Evolutionary conservation across 208 protist species (phyloP).

Genomic region (Acanthamoeba culbertsoni): DNA sequence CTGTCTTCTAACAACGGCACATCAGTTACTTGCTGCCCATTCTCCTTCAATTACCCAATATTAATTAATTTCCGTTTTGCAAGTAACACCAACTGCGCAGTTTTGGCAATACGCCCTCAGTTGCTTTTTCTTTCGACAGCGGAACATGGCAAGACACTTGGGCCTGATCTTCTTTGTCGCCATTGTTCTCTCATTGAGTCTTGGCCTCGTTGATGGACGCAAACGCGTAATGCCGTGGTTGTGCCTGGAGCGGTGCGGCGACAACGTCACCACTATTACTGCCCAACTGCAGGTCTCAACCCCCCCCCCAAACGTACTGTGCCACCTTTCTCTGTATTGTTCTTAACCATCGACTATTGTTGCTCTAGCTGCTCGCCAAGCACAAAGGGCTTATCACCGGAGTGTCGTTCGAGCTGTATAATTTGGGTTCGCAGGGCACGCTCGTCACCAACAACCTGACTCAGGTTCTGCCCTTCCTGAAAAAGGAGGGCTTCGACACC

Average conservation of each 20-base stretch:
- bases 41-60: too few relatives aligned
- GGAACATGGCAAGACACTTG: too few relatives aligned
- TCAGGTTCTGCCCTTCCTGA: not conserved
- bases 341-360: not conserved
- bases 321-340: not conserved
- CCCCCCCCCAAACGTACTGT: not conserved
- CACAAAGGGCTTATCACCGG: not conserved
- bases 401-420: slow-evolving; percentile 36
- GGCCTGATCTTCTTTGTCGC: too few relatives aligned
- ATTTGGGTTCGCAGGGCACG: not conserved
- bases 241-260: slow-evolving; percentile 2
- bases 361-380: not conserved
- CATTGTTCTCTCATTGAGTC: too few relatives aligned
- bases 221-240: slow-evolving; percentile 9
- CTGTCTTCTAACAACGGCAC: too few relatives aligned
- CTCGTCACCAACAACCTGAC: slow-evolving; percentile 23
- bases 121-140: too few relatives aligned
- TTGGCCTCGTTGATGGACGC: too few relatives aligned
- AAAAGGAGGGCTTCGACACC: not conserved
- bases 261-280: not conserved
- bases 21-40: too few relatives aligned
- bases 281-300: not conserved
- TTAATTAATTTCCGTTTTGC: too few relatives aligned
- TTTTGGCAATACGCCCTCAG: too few relatives aligned
- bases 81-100: too few relatives aligned